Conservation (phyloP, 176 grass and related monocot species). For the Aegilops bicornis region DNA sequence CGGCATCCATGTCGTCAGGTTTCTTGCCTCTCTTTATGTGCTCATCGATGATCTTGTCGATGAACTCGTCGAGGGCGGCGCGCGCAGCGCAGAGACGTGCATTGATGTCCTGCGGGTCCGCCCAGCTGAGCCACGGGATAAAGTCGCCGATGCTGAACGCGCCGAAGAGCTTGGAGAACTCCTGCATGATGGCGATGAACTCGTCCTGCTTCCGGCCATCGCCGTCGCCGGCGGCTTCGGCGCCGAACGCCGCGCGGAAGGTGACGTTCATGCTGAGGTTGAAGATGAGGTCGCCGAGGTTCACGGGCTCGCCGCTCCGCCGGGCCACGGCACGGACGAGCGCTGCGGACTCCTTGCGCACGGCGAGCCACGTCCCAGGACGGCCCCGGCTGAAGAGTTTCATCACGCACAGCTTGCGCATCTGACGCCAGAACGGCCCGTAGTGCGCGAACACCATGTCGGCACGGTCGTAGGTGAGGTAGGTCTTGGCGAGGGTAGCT, state of each 20-base stretch:
- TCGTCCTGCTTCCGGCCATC: constrained; percentile 44
- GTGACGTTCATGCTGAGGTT: constrained; percentile 69
- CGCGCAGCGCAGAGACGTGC: constrained; percentile 50
- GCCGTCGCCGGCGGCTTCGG: constrained; percentile 6
- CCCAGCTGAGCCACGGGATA: constrained; percentile 73
- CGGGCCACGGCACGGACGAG: constrained; percentile 43
- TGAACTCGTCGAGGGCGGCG: constrained; percentile 60
- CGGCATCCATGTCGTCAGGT: too few species aligned
- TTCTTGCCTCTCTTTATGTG: constrained; percentile 33
- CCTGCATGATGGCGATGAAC: constrained; percentile 79
- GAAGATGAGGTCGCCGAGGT: constrained; percentile 80
- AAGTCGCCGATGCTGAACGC: constrained; percentile 83
- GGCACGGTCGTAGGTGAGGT: constrained; percentile 73
- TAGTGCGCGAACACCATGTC: constrained; percentile 98
- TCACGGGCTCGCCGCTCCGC: constrained; percentile 25
- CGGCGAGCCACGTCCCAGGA: constrained; percentile 67
- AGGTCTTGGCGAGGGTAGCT: constrained; percentile 62
- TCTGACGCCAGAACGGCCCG: constrained; percentile 91
- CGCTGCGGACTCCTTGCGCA: constrained; percentile 54
- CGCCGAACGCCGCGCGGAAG: constrained; percentile 84
- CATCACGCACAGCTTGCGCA: constrained; percentile 82
- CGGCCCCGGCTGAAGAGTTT: constrained; percentile 86
- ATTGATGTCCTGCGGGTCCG: constrained; percentile 64
- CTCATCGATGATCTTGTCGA: constrained; percentile 90
- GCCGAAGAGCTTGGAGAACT: constrained; percentile 83